Evolutionary conservation across 2,329 filamentous ascomycete genomes (phyloP), one percentile per base, ranked within the genome.

Genomic region (Dryadomyces quercivorus): DNA sequence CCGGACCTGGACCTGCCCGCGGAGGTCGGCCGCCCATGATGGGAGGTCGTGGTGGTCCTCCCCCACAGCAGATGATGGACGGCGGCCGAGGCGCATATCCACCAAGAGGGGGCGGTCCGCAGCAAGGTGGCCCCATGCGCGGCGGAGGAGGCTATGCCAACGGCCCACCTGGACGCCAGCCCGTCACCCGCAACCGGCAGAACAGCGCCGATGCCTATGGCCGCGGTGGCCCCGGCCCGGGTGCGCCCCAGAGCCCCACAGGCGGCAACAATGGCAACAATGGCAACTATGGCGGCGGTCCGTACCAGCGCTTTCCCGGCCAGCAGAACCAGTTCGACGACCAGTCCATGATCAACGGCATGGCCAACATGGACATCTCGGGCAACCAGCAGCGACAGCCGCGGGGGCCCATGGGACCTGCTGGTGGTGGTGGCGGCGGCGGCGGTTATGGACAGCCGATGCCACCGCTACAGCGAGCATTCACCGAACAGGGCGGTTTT

Each of bases 281-380:
- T 20, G 61, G 62, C 58, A 68, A 70, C 45, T 70, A 69, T 50
- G 67, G 66, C 15, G 67, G 67, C n/a, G 66, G 71, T 53, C 62
- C 71, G 5, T 75, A 72, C 57, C 71, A 72, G 1, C 61, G 66
- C 1, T 72, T 74, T 48, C 72, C 71, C 0, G 71, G 72, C n/a
- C 66, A 67, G 45, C 61, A 65, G 8, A 71, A 73, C 52, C 58
- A 69, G 12, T 70, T 71, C 51, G 65, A 70, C 54, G 73, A 74
- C 44, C 61, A 65, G 16, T 63, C 68, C 26, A 69, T 75, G 21
- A 55, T 70, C n/a, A 67, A 68, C 22, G 65, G 67, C 50, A 71
- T 76, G 68, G 67, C 63, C 9, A 16, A 16, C 10, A 44, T 44
- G 42, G 42, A 44, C 15, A 44, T 44, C 5, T n/a, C 15, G 15